Base-by-base conservation (phyloP, 495 filamentous ascomycete genomes). In the Podospora sp. region DNA sequence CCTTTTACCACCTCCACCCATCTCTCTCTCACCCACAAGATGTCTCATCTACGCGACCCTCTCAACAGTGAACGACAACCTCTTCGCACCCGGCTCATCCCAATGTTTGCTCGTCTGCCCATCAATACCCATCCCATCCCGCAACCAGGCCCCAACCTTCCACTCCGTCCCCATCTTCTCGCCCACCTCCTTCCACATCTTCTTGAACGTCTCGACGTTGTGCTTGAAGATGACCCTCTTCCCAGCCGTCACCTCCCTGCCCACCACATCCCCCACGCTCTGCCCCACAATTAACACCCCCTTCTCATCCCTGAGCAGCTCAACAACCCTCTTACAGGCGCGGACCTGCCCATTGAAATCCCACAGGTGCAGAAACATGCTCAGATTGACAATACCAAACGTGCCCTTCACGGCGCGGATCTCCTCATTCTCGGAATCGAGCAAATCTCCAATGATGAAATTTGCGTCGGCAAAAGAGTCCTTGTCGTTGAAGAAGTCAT, bases 351-450 rank as follows among this genome's bases (percentile, higher is more conserved):
- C 66, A n/a, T 79, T 74, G 70, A 77, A 78, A 0, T 80, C 76
- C 71, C 78, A 83, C 20, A 82, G 72, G 51, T 85, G 81, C 60
- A 83, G 79, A 26, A 83, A 75, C 52, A 80, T 82, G 1, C 77
- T 77, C 5, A 80, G 78, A 27, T 81, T 80, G 9, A 83, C 74
- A 26, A 80, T 67, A 20, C 71, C 74, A 35, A 84, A 75, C 33
- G 69, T 77, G 1, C 73, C 77, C 18, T 68, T 21, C 2, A 82
- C 29, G 0, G 22, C 40, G 18, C 71, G 24, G 2, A 78, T n/a
- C 29, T 64, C 55, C 6, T 36, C 18, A 24, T 64, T 52, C 1
- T 29, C 26, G 0, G 56, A 65, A 7, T 65, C 51, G 12, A 76
- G 59, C 21, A 83, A 61, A 60, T 85, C 78, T 0, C 77, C 81